phyloP scores from a whole-genome alignment of 768 basidiomycete genomes.

The Trametes sanguinea region DNA sequence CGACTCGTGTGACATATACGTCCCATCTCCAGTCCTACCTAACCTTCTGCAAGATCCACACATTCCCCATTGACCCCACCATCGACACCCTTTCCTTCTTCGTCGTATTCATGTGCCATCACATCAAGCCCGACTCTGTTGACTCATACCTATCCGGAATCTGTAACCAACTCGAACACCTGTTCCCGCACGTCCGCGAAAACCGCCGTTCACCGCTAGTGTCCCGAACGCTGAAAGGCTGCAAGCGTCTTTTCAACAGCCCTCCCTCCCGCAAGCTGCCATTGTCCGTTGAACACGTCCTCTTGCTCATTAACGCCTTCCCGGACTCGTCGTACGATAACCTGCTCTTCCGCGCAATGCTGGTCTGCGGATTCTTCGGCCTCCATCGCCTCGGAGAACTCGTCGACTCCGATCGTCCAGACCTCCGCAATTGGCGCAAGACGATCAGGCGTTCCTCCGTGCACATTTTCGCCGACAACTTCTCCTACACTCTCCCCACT shows the following conservation, averaged over 20 bases:
- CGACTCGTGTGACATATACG: constrained; percentile 30
- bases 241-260: not conserved
- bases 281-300: constrained; percentile 18
- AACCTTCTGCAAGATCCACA: constrained; percentile 36
- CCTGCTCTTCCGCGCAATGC: constrained; percentile 25
- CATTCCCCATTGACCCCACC: constrained; percentile 39
- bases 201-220: too few species aligned
- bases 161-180: constrained; percentile 34
- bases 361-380: constrained; percentile 29
- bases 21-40: constrained; percentile 43
- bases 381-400: constrained; percentile 35
- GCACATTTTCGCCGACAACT: too few species aligned
- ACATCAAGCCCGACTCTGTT: constrained; percentile 41
- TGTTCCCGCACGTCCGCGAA: constrained; percentile 30
- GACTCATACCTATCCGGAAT: constrained; percentile 42
- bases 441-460: too few species aligned
- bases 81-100: constrained; percentile 40
- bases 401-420: constrained; percentile 22
- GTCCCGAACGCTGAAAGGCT: too few species aligned
- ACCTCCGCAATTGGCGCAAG: too few species aligned
- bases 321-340: constrained; percentile 22
- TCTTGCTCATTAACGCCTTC: not conserved
- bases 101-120: constrained; percentile 37
- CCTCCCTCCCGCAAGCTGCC: constrained; percentile 33
- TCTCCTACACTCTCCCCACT: too few species aligned